Evolutionary conservation across 805 yeast species (phyloP).

Genomic region (Helenozyma baotianmanensis): DNA sequence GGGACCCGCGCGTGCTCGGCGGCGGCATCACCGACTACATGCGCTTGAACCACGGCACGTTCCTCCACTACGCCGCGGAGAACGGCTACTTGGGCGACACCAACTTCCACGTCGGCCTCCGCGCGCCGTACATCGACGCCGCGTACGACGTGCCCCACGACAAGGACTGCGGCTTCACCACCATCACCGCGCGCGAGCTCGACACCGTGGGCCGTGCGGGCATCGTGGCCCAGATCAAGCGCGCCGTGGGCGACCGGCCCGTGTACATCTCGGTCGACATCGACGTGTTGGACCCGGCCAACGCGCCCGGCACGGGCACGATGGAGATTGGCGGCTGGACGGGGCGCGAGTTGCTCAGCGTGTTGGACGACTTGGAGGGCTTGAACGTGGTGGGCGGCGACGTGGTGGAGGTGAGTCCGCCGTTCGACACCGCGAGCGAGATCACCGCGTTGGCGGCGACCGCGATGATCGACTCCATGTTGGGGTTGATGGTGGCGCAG

Average conservation of each 20-base stretch:
- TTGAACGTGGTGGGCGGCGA: slow-evolving; percentile 69
- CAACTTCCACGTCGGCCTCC: slow-evolving; percentile 57
- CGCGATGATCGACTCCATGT: slow-evolving; percentile 50
- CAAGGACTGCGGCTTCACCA: slow-evolving; percentile 44
- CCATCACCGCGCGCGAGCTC: slow-evolving; percentile 44
- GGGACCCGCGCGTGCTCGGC: slow-evolving; percentile 61
- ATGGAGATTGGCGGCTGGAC: slow-evolving; percentile 74
- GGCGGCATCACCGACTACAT: slow-evolving; percentile 60
- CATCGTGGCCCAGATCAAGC: slow-evolving; percentile 32
- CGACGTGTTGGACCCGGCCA: slow-evolving; percentile 69
- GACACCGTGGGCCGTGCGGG: slow-evolving; percentile 37
- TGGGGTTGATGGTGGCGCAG: slow-evolving; percentile 41
- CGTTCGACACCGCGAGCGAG: slow-evolving; percentile 57
- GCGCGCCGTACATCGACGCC: slow-evolving; percentile 55
- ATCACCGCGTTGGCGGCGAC: slow-evolving; percentile 63
- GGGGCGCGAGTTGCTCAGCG: slow-evolving; percentile 52
- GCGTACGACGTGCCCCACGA: slow-evolving; percentile 41
- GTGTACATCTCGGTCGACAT: slow-evolving; percentile 47
- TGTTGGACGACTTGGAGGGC: slow-evolving; percentile 57
- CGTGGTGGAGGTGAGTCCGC: slow-evolving; percentile 69
- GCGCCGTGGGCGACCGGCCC: slow-evolving; percentile 34
- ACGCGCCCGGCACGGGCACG: slow-evolving; percentile 78
- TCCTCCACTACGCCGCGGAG: slow-evolving; percentile 66
- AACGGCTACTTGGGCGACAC: slow-evolving; percentile 51
- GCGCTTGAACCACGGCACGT: slow-evolving; percentile 63